These are phyloP conservation scores for Cyclotella choctawhatcheeana DNA, from an alignment of 108 stramenopile species.

Conservation along the genomic window DNA sequence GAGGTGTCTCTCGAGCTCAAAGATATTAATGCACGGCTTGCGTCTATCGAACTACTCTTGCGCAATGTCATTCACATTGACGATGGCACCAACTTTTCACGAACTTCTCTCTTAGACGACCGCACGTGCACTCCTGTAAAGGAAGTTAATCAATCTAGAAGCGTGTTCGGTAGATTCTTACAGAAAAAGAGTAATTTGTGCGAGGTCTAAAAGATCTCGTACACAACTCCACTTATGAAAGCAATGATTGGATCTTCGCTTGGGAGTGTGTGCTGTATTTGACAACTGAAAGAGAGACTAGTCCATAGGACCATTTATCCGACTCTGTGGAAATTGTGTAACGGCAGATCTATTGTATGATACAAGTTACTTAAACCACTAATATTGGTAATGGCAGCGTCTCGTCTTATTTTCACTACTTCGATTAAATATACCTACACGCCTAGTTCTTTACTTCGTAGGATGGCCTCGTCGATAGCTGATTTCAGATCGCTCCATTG, in stretches of 20 bases:
- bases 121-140: background rate
- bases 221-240: too few species aligned
- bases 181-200: background rate
- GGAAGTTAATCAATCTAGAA: background rate
- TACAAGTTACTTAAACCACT: too few species aligned
- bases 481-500: slow-evolving; percentile 1
- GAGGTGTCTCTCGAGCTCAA: background rate
- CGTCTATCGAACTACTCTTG: background rate
- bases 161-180: slow-evolving; percentile 11
- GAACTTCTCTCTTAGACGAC: background rate
- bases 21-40: background rate
- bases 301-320: too few species aligned
- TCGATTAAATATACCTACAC: background rate
- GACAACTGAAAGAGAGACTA: too few species aligned
- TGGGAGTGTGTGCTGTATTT: too few species aligned
- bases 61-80: background rate
- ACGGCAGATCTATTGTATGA: too few species aligned
- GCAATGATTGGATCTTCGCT: slow-evolving; percentile 10
- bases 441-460: too few species aligned
- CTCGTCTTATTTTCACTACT: background rate
- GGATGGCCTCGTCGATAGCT: background rate
- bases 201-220: background rate
- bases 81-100: background rate
- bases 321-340: too few species aligned
- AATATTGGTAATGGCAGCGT: too few species aligned